phyloP scores from a whole-genome alignment of 2,329 filamentous ascomycete genomes.

The Sporothrix humicola region DNA sequence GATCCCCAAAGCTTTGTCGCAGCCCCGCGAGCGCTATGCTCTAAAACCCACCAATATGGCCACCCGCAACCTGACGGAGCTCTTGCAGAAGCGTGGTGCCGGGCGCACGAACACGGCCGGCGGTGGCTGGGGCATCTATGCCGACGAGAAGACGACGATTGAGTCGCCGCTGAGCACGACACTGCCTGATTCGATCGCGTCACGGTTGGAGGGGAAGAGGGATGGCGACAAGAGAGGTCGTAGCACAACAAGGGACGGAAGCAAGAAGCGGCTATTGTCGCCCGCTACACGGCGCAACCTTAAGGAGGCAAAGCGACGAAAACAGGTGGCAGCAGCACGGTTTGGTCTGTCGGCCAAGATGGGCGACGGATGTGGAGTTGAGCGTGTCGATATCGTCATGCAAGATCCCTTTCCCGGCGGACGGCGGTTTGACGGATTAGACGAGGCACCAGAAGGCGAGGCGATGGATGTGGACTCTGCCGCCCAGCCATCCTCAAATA shows the following conservation, averaged over 20 bases:
- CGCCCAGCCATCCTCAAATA: neutral
- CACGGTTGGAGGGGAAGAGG: neutral
- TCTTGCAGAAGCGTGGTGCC: slow-evolving; percentile 72
- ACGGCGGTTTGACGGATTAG: slow-evolving; percentile 25
- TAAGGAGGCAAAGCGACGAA: slow-evolving; percentile 61
- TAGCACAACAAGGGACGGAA: neutral
- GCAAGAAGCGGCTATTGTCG: slow-evolving; percentile 40
- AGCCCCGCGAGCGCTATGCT: slow-evolving; percentile 72
- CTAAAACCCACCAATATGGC: slow-evolving; percentile 71
- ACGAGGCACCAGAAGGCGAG: slow-evolving; percentile 15
- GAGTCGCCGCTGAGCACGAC: slow-evolving; percentile 62
- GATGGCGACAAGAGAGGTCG: neutral
- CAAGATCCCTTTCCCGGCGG: slow-evolving; percentile 60
- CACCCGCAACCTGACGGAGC: slow-evolving; percentile 72
- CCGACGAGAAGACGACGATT: slow-evolving; percentile 61
- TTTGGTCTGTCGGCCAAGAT: slow-evolving; percentile 68
- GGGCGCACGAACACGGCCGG: slow-evolving; percentile 73
- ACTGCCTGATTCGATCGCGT: slow-evolving; percentile 52
- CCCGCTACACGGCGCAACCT: slow-evolving; percentile 44
- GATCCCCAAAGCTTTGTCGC: slow-evolving; percentile 80
- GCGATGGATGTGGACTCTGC: slow-evolving; percentile 33
- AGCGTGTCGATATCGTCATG: slow-evolving; percentile 64
- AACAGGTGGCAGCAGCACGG: slow-evolving; percentile 66
- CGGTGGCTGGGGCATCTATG: slow-evolving; percentile 81
- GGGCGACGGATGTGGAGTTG: slow-evolving; percentile 65